These are phyloP conservation scores for Ophiocordyceps camponoti-floridani DNA, from an alignment of 2,329 filamentous ascomycete genomes.

Conservation along the genomic window DNA sequence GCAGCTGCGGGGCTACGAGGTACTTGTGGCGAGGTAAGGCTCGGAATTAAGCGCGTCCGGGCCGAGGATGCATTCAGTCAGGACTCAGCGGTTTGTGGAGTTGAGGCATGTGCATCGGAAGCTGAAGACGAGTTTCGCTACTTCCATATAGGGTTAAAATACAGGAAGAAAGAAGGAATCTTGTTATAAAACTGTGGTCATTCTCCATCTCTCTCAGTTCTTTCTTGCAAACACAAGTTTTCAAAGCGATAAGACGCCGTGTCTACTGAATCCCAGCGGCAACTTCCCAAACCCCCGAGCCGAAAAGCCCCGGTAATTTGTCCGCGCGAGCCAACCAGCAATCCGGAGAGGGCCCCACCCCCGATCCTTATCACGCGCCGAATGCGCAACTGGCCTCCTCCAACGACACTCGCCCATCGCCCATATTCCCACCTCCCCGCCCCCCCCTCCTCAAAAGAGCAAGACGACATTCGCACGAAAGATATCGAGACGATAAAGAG, in stretches of 20 bases:
- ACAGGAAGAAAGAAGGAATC: no score
- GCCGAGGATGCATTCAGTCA: background rate
- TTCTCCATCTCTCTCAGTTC: no score
- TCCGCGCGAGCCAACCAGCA: background rate
- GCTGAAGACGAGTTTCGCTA: no score
- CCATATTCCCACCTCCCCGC: background rate
- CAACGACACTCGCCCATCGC: background rate
- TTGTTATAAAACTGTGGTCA: no score
- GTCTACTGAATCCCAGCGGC: no score
- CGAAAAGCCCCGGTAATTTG: no score
- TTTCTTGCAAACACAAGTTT: no score
- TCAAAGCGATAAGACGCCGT: no score
- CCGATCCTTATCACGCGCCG: background rate
- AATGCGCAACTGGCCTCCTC: background rate
- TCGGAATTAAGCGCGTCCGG: background rate
- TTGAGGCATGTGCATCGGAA: background rate
- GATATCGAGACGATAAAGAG: no score
- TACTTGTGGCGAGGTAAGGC: background rate
- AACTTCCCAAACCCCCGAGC: no score
- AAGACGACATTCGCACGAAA: no score
- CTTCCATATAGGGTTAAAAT: no score
- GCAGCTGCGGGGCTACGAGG: background rate
- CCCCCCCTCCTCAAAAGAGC: background rate
- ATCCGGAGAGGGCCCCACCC: background rate
- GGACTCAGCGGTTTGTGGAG: background rate